phyloP scores from a whole-genome alignment of 129 eudicot species.

The Rutidosis leptorrhynchoides region DNA sequence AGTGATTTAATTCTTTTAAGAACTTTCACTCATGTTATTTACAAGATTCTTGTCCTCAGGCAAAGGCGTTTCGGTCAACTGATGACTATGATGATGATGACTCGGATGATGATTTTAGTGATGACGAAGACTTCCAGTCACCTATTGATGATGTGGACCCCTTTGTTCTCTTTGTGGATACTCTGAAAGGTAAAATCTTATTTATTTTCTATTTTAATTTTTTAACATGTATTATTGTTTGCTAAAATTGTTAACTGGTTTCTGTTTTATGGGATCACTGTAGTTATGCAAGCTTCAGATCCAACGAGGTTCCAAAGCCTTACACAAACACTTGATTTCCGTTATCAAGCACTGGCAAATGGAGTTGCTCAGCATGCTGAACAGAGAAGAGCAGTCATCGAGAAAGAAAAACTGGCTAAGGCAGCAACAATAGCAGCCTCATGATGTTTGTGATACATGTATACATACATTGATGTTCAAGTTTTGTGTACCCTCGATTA shows the following conservation, averaged over 20 bases:
- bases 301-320: slow-evolving; percentile 77
- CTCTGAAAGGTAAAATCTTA: slow-evolving; percentile 53
- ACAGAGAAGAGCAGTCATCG: slow-evolving; percentile 69
- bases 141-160: slow-evolving; percentile 98
- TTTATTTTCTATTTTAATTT: too few relatives aligned
- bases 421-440: slow-evolving; percentile 41
- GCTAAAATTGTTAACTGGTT: slow-evolving; percentile 25
- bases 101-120: slow-evolving; percentile 80
- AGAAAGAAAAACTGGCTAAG: slow-evolving; percentile 80
- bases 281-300: slow-evolving; percentile 83
- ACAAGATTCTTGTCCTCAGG: slow-evolving; percentile 40
- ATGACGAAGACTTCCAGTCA: slow-evolving; percentile 85
- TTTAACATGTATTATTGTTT: background rate
- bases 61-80: slow-evolving; percentile 62
- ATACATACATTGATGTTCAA: background rate
- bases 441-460: slow-evolving; percentile 26
- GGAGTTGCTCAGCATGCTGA: slow-evolving; percentile 94
- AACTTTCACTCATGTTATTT: background rate
- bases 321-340: slow-evolving; percentile 75
- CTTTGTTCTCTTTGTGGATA: slow-evolving; percentile 78
- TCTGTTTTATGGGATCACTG: background rate
- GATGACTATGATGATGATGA: slow-evolving; percentile 68
- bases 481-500: slow-evolving; percentile 6
- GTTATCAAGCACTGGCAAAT: slow-evolving; percentile 75
- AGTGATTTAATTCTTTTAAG: background rate